Conservation (phyloP, 2,329 filamentous ascomycete species). For the Cladophialophora immunda region DNA sequence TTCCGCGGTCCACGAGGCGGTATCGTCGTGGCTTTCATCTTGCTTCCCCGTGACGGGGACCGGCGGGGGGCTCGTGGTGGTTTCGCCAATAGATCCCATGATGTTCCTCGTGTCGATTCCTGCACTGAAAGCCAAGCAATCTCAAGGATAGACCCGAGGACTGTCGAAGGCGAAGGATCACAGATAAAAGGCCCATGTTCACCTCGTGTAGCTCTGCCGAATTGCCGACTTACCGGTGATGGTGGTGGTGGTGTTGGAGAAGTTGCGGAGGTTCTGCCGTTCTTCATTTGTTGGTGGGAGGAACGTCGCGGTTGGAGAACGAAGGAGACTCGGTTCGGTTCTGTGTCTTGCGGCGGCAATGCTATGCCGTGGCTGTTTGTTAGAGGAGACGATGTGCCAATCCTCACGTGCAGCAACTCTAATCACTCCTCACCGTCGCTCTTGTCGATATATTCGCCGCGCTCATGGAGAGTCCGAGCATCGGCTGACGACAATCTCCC, state of each 20-base stretch:
- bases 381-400: too few relatives aligned
- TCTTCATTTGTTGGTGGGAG: not conserved
- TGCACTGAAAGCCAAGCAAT: not conserved
- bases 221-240: conserved; percentile 8
- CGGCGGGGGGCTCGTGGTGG: not conserved
- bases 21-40: not conserved
- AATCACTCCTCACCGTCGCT: too few relatives aligned
- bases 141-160: not conserved
- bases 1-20: not conserved
- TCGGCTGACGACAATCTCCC: too few relatives aligned
- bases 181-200: not conserved
- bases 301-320: not conserved
- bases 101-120: not conserved
- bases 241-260: conserved; percentile 11
- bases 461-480: too few relatives aligned
- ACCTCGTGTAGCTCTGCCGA: conserved; percentile 5
- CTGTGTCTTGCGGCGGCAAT: not conserved
- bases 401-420: too few relatives aligned
- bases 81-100: conserved; percentile 18
- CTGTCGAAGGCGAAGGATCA: not conserved
- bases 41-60: not conserved
- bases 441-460: too few relatives aligned
- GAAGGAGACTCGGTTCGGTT: not conserved
- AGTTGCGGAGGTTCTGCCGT: conserved; percentile 13
- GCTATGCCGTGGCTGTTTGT: not conserved